Conservation (phyloP, 257 asterid species). For the Capsicum chinense region DNA sequence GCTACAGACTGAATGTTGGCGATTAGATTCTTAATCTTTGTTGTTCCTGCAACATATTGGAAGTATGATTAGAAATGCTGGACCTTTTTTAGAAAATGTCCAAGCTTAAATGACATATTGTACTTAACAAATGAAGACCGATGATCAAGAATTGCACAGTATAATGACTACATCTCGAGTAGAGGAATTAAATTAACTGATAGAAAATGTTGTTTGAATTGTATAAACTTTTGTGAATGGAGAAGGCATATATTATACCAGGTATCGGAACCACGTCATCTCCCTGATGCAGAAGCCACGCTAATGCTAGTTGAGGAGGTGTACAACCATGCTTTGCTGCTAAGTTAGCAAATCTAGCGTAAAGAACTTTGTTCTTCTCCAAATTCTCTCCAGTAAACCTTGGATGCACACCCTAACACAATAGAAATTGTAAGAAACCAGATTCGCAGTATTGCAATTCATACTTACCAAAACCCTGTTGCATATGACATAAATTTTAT, state of each 20-base stretch:
- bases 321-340: conserved; percentile 50
- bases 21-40: conserved; percentile 53
- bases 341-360: conserved; percentile 37
- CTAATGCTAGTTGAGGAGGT: conserved; percentile 51
- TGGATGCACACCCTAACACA: conserved; percentile 40
- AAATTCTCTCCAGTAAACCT: conserved; percentile 50
- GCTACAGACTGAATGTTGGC: conserved; percentile 44
- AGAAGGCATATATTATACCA: conserved; percentile 37
- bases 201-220: background rate
- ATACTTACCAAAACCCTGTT: background rate
- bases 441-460: background rate
- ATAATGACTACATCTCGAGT: background rate
- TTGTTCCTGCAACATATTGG: conserved; percentile 39
- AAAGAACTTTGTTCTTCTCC: conserved; percentile 56
- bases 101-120: background rate
- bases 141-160: background rate
- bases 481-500: background rate
- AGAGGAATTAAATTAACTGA: background rate
- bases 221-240: background rate
- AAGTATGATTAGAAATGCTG: background rate
- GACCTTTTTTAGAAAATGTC: background rate
- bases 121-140: background rate
- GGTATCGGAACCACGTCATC: conserved; percentile 59
- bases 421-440: background rate
- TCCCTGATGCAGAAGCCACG: conserved; percentile 59